These are phyloP conservation scores for Lichenothelia convexa DNA, from an alignment of 495 filamentous ascomycete genomes.

Conservation along the genomic window DNA sequence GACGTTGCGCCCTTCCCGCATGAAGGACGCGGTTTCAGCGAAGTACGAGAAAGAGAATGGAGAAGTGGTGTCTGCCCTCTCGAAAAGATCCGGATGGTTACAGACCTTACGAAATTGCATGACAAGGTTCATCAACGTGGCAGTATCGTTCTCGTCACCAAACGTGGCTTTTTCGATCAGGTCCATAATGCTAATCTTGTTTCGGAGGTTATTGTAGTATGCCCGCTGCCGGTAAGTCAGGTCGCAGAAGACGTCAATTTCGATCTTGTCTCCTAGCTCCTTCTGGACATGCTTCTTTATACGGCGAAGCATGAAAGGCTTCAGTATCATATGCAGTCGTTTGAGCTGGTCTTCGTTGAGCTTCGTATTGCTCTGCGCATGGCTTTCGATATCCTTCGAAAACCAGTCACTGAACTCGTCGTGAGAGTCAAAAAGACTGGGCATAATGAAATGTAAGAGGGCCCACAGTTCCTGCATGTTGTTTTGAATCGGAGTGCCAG, in stretches of 20 bases:
- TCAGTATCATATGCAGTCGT: conserved; percentile 95
- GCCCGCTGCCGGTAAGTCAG: conserved; percentile 95
- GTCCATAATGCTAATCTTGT: conserved; percentile 97
- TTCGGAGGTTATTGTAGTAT: conserved; percentile 73
- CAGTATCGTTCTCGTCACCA: conserved; percentile 85
- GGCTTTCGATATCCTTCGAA: conserved; percentile 97
- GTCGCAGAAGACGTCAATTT: conserved; percentile 89
- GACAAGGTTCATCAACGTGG: conserved; percentile 94
- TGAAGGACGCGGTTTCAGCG: conserved; percentile 85
- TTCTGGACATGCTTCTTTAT: conserved; percentile 99
- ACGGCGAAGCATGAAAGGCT: conserved; percentile 97
- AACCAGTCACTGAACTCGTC: conserved; percentile 99
- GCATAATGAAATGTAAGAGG: conserved; percentile 97
- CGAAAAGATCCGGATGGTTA: conserved; percentile 94
- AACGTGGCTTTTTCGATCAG: conserved; percentile 91
- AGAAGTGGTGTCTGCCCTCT: conserved; percentile 78
- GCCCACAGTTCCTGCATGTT: conserved; percentile 99
- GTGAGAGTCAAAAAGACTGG: conserved; percentile 90
- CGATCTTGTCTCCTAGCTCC: conserved; percentile 96
- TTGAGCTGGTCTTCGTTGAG: conserved; percentile 94
- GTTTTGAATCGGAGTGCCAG: conserved; percentile 96
- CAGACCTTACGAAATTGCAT: conserved; percentile 99
- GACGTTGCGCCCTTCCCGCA: conserved; percentile 68
- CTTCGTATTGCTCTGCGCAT: conserved; percentile 96
- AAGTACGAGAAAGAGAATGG: conserved; percentile 68